phyloP scores from a whole-genome alignment of 306 rosid genomes.

The Casuarina glauca region DNA sequence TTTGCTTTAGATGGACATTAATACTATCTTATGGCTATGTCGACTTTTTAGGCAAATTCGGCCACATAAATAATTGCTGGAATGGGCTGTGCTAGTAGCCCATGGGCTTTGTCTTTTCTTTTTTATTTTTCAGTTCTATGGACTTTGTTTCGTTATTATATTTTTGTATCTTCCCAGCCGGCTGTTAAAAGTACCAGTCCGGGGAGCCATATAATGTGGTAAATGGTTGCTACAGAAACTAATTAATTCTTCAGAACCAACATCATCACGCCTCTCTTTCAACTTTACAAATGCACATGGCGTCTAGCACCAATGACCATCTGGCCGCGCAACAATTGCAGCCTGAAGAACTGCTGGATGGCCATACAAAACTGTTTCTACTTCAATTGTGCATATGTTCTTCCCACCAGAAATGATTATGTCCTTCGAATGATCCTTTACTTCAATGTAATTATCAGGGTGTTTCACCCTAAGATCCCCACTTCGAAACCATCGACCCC shows the following conservation, averaged over 20 bases:
- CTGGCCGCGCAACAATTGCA: slow-evolving; percentile 76
- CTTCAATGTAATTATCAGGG: slow-evolving; percentile 64
- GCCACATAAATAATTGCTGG: slow-evolving; percentile 62
- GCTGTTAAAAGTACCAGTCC: slow-evolving; percentile 52
- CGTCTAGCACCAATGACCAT: slow-evolving; percentile 80
- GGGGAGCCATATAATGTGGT: slow-evolving; percentile 82
- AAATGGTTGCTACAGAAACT: slow-evolving; percentile 49
- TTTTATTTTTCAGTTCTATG: too few species aligned
- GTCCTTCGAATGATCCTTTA: slow-evolving; percentile 82
- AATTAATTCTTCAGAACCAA: slow-evolving; percentile 47
- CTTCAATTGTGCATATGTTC: slow-evolving; percentile 78
- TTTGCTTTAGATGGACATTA: too few species aligned
- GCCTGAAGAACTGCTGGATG: slow-evolving; percentile 85
- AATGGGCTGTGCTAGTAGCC: slow-evolving; percentile 4
- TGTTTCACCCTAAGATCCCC: slow-evolving; percentile 85
- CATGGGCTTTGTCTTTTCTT: too few species aligned
- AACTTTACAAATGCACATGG: slow-evolving; percentile 71
- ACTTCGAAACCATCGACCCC: slow-evolving; percentile 78
- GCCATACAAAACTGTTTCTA: slow-evolving; percentile 62
- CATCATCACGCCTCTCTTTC: slow-evolving; percentile 48
- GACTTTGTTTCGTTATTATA: slow-evolving; percentile 4
- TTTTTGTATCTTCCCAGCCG: slow-evolving; percentile 78
- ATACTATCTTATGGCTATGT: not conserved
- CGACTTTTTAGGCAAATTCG: slow-evolving; percentile 24
- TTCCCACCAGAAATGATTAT: slow-evolving; percentile 30